These are phyloP conservation scores for Euphorbia schlechtendalii DNA, from an alignment of 441 rosid genomes.

Conservation along the genomic window DNA sequence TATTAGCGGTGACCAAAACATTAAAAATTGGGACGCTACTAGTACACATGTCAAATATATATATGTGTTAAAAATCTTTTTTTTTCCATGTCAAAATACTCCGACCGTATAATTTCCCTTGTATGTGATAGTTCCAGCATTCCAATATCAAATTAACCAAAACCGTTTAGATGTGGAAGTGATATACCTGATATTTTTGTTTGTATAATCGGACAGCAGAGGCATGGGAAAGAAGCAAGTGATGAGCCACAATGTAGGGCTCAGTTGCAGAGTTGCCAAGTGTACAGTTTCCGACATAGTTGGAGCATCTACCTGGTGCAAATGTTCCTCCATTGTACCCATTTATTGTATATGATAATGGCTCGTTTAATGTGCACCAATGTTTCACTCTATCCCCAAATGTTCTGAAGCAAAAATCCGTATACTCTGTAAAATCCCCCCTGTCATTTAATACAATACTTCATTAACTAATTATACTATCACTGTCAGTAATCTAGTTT, in stretches of 20 bases:
- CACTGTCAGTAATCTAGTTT: no score
- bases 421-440: slow-evolving; percentile 18
- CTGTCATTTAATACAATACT: not conserved
- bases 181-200: slow-evolving; percentile 20
- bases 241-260: slow-evolving; percentile 21
- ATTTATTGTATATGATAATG: not conserved
- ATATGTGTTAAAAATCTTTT: no score
- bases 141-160: no score
- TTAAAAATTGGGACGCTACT: no score
- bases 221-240: slow-evolving; percentile 23
- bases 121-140: no score
- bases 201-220: slow-evolving; percentile 18
- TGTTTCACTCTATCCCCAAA: slow-evolving; percentile 24
- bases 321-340: slow-evolving; percentile 12
- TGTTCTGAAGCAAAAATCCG: slow-evolving; percentile 19
- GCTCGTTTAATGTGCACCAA: slow-evolving; percentile 23
- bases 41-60: no score
- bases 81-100: no score
- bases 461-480: not conserved
- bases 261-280: slow-evolving; percentile 20
- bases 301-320: slow-evolving; percentile 26
- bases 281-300: slow-evolving; percentile 14
- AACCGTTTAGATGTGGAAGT: no score
- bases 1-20: no score
- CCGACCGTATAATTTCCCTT: no score